These are phyloP conservation scores for Alnus rubra DNA, from an alignment of 306 rosid species.

Conservation along the genomic window DNA sequence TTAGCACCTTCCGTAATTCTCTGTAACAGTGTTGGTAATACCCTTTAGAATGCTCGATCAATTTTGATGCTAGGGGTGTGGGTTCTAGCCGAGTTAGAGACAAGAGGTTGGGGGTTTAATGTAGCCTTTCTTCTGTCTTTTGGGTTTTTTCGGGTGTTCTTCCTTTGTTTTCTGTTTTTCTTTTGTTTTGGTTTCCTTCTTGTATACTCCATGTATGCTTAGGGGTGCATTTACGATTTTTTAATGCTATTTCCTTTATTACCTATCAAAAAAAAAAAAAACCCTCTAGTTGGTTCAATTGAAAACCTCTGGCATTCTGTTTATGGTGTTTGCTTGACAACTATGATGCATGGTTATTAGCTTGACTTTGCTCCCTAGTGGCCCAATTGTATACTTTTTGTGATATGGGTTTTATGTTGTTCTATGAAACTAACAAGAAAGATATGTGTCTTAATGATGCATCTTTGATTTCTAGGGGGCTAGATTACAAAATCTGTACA, in stretches of 20 bases:
- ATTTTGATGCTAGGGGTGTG: too few relatives aligned
- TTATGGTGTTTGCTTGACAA: background rate
- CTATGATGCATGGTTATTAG: background rate
- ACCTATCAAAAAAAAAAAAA: too few relatives aligned
- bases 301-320: background rate
- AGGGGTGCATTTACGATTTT: too few relatives aligned
- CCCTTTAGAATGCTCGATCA: too few relatives aligned
- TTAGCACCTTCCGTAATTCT: background rate
- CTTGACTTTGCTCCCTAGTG: background rate
- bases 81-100: too few relatives aligned
- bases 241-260: too few relatives aligned
- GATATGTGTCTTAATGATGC: background rate
- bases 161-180: too few relatives aligned
- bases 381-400: background rate
- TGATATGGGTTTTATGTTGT: background rate
- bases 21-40: background rate
- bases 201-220: too few relatives aligned
- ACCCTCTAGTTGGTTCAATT: background rate
- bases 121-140: too few relatives aligned
- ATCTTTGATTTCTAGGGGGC: conserved; percentile 45
- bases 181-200: too few relatives aligned
- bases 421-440: background rate
- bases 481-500: conserved; percentile 61
- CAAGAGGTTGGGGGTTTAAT: too few relatives aligned
- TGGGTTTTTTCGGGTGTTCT: too few relatives aligned